Base-by-base conservation (phyloP, 257 asterid genomes). In the Solanum arcanum region DNA sequence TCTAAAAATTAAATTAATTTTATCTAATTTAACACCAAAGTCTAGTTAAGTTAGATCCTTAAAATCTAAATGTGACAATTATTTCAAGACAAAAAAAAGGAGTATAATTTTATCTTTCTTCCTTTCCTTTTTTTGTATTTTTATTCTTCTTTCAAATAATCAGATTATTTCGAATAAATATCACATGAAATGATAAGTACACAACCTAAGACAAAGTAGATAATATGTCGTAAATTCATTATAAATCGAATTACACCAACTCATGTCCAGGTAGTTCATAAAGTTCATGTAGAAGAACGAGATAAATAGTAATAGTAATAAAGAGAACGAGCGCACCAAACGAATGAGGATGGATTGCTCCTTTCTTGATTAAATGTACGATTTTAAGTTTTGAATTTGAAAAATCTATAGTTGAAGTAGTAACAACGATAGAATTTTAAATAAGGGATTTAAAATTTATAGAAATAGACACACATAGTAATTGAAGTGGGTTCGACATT, bases 391-490 rank as follows among this genome's bases (percentile, higher is more conserved):
- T 18, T 56, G 64, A 7, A 56, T 56, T 56, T 56, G 23, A 52
- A 52, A 52, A 52, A 16, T 52, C 0, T 11, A 18, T 20, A 56
- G 11, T 33, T 33, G 5, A 1, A 33, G 35, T 5, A 37, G 7
- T 37, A 0, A 1, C 2, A 6, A 1, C 1, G 39, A 0, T 0
- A 37, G 1, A 37, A 6, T 37, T 37, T 37, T 5, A 37, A 37
- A 37, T 6, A 37, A 37, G 39, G 7, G 0, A 0, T 37, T 37
- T 6, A 6, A 37, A 37, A 37, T 37, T 5, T 1, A 37, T 6
- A 37, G 7, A 37, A 37, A 35, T 6, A 35, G 7, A 35, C 1
- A 35, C 1, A 35, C 7, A 1, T 0, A 35, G 0, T 5, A 35
- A 1, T 35, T 6, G 1, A 35, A 35, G 1, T 5, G 0, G 1